Evolutionary conservation across 257 asterid genomes (phyloP).

Genomic region (Striga asiatica): DNA sequence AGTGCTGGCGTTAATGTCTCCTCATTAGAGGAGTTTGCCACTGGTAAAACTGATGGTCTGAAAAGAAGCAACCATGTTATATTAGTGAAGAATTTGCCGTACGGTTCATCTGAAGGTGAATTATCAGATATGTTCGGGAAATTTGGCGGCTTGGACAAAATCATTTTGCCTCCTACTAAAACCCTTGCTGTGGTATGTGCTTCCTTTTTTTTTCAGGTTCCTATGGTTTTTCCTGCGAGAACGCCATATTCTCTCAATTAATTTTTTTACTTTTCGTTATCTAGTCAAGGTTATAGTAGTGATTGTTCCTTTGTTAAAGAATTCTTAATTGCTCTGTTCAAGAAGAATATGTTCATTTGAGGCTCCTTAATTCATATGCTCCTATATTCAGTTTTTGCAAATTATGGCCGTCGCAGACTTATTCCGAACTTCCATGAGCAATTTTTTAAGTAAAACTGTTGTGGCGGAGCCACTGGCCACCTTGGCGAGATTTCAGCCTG

Average conservation of each 20-base stretch:
- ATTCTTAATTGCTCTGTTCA: background rate
- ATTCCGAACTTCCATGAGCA: no score
- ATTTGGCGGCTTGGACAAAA: conserved; percentile 79
- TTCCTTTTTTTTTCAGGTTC: background rate
- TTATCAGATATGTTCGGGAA: conserved; percentile 71
- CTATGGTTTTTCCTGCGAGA: conserved; percentile 1
- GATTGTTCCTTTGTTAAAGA: no score
- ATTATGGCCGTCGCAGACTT: no score
- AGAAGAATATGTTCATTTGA: background rate
- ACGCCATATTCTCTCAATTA: background rate
- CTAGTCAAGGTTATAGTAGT: no score
- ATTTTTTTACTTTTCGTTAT: no score
- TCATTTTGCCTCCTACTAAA: conserved; percentile 75
- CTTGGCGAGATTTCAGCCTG: no score
- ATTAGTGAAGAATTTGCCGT: conserved; percentile 86
- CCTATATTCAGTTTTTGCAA: no score
- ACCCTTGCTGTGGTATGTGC: conserved; percentile 83
- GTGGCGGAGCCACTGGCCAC: no score
- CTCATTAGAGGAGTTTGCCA: conserved; percentile 63
- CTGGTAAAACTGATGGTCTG: conserved; percentile 59
- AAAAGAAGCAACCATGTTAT: conserved; percentile 94
- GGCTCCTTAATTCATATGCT: background rate
- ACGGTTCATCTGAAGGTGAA: conserved; percentile 76
- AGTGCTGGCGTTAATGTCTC: conserved; percentile 73
- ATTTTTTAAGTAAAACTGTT: no score